Evolutionary conservation across 2,329 filamentous ascomycete species (phyloP).

Genomic region (Talaromyces marneffei): DNA sequence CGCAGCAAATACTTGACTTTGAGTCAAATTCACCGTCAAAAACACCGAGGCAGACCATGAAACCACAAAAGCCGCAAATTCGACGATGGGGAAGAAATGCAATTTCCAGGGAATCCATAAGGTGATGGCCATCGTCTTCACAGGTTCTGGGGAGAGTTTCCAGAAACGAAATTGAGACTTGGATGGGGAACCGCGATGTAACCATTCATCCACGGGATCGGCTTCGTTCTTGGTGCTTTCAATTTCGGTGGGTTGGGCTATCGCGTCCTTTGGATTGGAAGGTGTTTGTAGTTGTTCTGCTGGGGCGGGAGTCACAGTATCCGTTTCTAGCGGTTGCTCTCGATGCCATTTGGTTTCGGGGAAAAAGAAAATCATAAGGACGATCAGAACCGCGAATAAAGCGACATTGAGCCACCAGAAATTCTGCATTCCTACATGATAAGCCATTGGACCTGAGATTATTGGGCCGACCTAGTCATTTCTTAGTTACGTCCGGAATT

Average conservation of each 20-base stretch:
- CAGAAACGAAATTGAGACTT: slow-evolving; percentile 53
- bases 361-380: slow-evolving; percentile 55
- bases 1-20: slow-evolving; percentile 48
- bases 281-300: slow-evolving; percentile 4
- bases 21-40: slow-evolving; percentile 57
- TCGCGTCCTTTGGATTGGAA: slow-evolving; percentile 9
- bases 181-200: slow-evolving; percentile 51
- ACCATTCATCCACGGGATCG: slow-evolving; percentile 19
- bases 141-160: slow-evolving; percentile 42
- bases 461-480: slow-evolving; percentile 50
- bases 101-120: slow-evolving; percentile 60
- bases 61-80: slow-evolving; percentile 57
- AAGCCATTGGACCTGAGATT: slow-evolving; percentile 56
- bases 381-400: slow-evolving; percentile 45
- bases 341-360: slow-evolving; percentile 60
- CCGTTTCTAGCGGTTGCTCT: slow-evolving; percentile 22
- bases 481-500: slow-evolving; percentile 3
- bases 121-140: slow-evolving; percentile 45
- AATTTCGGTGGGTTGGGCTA: slow-evolving; percentile 16
- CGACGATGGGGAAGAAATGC: slow-evolving; percentile 57
- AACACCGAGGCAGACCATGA: slow-evolving; percentile 55
- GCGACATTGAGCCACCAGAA: slow-evolving; percentile 64
- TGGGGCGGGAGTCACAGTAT: background rate
- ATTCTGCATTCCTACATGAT: slow-evolving; percentile 53
- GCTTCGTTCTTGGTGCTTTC: background rate